Evolutionary conservation across 2,329 filamentous ascomycete genomes (phyloP).

Genomic region (Aspergillus unguis): DNA sequence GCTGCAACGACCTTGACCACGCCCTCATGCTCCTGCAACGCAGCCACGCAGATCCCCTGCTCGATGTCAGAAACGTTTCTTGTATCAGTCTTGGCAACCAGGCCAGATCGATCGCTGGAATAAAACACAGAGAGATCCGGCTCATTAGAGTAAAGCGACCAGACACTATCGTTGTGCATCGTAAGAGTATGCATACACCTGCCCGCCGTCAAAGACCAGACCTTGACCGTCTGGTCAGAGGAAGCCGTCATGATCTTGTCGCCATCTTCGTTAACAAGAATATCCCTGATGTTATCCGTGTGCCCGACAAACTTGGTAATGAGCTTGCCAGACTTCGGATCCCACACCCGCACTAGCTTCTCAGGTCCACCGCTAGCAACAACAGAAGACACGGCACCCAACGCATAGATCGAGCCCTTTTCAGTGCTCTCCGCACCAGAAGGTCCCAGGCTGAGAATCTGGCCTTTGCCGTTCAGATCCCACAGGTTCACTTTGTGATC

Average conservation of each 20-base stretch:
- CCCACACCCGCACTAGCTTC: conserved; percentile 88
- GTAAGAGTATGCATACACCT: conserved; percentile 97
- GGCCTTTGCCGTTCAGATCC: conserved; percentile 85
- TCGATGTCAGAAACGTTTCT: conserved; percentile 73
- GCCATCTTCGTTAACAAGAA: conserved; percentile 82
- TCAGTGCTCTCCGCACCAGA: conserved; percentile 73
- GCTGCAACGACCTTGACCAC: conserved; percentile 58
- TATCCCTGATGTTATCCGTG: conserved; percentile 88
- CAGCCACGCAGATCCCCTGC: conserved; percentile 83
- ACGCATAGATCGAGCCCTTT: conserved; percentile 92
- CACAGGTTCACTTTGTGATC: conserved; percentile 90
- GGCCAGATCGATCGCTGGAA: conserved; percentile 84
- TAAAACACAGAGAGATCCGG: conserved; percentile 87
- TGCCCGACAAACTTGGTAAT: conserved; percentile 97
- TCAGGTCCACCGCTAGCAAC: conserved; percentile 92
- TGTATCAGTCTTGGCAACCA: conserved; percentile 95
- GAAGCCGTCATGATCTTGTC: conserved; percentile 92
- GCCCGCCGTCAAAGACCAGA: conserved; percentile 94
- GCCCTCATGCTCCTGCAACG: conserved; percentile 84
- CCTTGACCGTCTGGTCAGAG: conserved; percentile 94
- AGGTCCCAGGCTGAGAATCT: conserved; percentile 77
- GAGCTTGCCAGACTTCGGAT: conserved; percentile 79
- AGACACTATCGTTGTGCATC: conserved; percentile 98
- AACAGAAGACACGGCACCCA: conserved; percentile 74
- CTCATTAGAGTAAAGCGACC: conserved; percentile 88